Evolutionary conservation across 2,329 filamentous ascomycete species (phyloP).

Genomic region (Fusarium veterinarium): DNA sequence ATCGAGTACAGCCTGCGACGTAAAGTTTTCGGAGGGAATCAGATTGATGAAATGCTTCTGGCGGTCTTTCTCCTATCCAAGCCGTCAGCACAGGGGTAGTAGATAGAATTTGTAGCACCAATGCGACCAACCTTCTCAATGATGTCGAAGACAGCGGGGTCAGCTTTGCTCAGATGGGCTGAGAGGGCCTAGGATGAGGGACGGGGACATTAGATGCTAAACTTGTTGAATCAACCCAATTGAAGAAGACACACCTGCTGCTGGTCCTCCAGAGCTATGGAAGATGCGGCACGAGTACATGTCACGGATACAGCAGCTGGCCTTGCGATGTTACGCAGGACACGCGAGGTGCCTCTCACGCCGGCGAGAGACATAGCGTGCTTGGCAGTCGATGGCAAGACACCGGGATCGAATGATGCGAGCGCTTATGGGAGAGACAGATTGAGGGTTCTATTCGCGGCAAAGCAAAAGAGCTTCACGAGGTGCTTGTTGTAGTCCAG

Average conservation of each 20-base stretch:
- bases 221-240: conserved; percentile 18
- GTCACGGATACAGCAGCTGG: conserved; percentile 38
- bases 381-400: conserved; percentile 21
- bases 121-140: conserved; percentile 79
- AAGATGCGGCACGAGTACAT: conserved; percentile 55
- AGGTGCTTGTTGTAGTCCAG: conserved; percentile 22
- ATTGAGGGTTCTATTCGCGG: conserved; percentile 17
- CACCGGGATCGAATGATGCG: neutral
- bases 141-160: conserved; percentile 88
- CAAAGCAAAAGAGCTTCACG: conserved; percentile 3
- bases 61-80: conserved; percentile 83
- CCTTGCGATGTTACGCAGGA: conserved; percentile 57
- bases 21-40: conserved; percentile 96
- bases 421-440: conserved; percentile 2
- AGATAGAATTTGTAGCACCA: neutral
- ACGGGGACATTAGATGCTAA: conserved; percentile 23
- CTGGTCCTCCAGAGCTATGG: conserved; percentile 65
- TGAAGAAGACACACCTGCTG: conserved; percentile 62
- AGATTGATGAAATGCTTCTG: conserved; percentile 99
- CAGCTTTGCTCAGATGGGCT: conserved; percentile 82
- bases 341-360: conserved; percentile 61
- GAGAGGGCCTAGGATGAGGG: conserved; percentile 75
- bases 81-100: neutral
- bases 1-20: conserved; percentile 91
- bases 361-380: conserved; percentile 60